These are phyloP conservation scores for Lyophyllum decastes DNA, from an alignment of 768 basidiomycete species.

Conservation along the genomic window DNA sequence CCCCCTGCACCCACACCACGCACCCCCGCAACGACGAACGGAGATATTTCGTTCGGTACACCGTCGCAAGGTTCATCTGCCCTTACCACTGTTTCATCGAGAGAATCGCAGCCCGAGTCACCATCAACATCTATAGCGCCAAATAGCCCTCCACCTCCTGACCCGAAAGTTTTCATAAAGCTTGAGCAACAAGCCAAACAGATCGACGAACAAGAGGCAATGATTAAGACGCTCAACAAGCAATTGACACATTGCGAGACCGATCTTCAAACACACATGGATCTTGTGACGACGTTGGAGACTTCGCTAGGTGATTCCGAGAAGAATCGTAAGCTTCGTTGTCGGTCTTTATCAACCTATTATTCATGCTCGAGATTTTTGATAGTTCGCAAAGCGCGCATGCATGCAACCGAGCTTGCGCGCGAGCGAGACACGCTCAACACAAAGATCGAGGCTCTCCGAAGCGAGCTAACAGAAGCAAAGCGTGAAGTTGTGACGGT, in stretches of 20 bases:
- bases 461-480: conserved; percentile 73
- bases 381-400: conserved; percentile 87
- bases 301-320: conserved; percentile 88
- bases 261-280: conserved; percentile 90
- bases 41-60: conserved; percentile 56
- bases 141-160: conserved; percentile 42
- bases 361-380: conserved; percentile 4
- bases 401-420: conserved; percentile 89
- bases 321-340: conserved; percentile 74
- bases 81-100: conserved; percentile 57
- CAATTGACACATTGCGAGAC: conserved; percentile 91
- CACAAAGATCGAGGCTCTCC: conserved; percentile 63
- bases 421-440: conserved; percentile 81
- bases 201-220: conserved; percentile 82
- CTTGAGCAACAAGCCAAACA: conserved; percentile 76
- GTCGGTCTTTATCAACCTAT: neutral
- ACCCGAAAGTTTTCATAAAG: conserved; percentile 56
- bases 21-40: conserved; percentile 34
- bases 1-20: conserved; percentile 81
- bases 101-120: conserved; percentile 72
- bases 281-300: conserved; percentile 83
- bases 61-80: conserved; percentile 57
- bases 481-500: conserved; percentile 79
- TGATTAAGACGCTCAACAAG: conserved; percentile 94
- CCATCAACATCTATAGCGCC: conserved; percentile 57